Conservation (phyloP, 257 asterid genomes). For the Scutellaria galericulata region DNA sequence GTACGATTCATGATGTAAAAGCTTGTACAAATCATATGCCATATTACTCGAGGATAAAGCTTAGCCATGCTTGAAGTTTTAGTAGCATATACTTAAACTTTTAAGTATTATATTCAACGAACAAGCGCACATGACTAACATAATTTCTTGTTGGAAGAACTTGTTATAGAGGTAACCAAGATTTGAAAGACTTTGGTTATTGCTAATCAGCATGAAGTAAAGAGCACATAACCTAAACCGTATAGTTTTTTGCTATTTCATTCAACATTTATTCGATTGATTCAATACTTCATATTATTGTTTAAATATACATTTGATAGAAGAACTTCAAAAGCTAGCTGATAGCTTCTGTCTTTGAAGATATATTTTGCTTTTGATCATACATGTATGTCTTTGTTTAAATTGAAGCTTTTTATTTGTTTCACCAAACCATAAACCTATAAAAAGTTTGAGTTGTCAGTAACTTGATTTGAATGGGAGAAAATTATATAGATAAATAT, state of each 20-base stretch:
- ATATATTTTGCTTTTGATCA: background rate
- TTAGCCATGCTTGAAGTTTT: background rate
- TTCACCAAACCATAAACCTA: background rate
- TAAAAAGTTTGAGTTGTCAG: background rate
- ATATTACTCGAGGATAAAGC: background rate
- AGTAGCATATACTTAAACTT: background rate
- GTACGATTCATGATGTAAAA: no score
- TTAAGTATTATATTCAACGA: background rate
- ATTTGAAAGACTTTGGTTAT: no score
- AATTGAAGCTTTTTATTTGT: background rate
- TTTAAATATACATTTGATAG: background rate
- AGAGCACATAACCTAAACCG: background rate
- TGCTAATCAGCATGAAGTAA: background rate
- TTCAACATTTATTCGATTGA: background rate
- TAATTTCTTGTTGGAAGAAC: no score
- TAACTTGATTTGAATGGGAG: background rate
- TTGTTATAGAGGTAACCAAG: no score
- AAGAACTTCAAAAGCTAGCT: constrained; percentile 7
- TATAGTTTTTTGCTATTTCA: background rate
- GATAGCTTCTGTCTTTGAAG: background rate
- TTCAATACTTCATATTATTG: background rate
- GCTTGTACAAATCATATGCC: no score
- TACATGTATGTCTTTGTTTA: background rate
- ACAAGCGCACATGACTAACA: no score
- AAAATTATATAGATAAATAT: background rate